phyloP scores from a whole-genome alignment of 1,284 basidiomycete species.

The Kwoniella shivajii region DNA sequence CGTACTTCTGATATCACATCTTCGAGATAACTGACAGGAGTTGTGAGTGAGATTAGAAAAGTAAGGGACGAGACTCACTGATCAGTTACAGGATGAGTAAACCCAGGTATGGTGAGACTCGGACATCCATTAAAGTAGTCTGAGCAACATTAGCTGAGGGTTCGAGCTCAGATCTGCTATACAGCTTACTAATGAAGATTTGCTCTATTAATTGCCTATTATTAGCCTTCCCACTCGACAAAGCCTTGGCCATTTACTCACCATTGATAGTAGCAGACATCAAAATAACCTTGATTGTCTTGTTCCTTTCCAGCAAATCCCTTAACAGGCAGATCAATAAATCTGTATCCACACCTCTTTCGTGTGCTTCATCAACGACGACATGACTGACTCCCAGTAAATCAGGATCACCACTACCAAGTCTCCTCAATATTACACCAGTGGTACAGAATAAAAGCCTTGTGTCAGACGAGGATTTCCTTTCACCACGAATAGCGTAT shows the following conservation, averaged over 20 bases:
- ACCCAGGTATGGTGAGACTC: constrained; percentile 79
- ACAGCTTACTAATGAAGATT: constrained; percentile 60
- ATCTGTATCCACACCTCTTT: constrained; percentile 87
- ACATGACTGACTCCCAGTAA: constrained; percentile 77
- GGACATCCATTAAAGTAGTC: constrained; percentile 81
- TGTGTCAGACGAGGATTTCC: constrained; percentile 66
- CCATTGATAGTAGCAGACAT: constrained; percentile 78
- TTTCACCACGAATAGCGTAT: constrained; percentile 90
- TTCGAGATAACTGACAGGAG: constrained; percentile 70
- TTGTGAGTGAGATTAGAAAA: constrained; percentile 1
- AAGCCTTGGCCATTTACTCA: constrained; percentile 4
- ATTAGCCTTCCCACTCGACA: constrained; percentile 11
- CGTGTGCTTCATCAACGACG: constrained; percentile 91
- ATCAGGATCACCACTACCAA: constrained; percentile 70
- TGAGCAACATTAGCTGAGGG: constrained; percentile 33
- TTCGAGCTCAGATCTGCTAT: background rate
- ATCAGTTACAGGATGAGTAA: constrained; percentile 76
- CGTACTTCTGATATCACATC: constrained; percentile 67
- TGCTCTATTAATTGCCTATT: constrained; percentile 55
- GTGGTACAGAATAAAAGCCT: constrained; percentile 90
- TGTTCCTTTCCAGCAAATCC: constrained; percentile 71
- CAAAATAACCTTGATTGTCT: constrained; percentile 64
- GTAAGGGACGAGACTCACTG: constrained; percentile 60
- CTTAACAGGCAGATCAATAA: constrained; percentile 82
- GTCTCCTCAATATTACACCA: constrained; percentile 79